Evolutionary conservation across 2,329 filamentous ascomycete species (phyloP).

Genomic region (Ophiocordyceps robertsii): DNA sequence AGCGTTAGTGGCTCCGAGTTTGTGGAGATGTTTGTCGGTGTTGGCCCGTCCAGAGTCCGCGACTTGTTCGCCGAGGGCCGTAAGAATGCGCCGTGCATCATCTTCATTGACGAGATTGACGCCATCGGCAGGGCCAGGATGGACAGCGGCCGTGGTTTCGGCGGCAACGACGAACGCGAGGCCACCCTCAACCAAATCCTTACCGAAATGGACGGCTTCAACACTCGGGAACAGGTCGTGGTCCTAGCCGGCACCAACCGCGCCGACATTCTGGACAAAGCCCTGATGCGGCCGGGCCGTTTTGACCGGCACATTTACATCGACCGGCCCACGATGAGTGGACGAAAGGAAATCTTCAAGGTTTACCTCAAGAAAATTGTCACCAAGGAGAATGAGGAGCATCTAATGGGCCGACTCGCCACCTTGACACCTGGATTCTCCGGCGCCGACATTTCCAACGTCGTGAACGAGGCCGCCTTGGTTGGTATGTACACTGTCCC

Average conservation of each 20-base stretch:
- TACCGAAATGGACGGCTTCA: slow-evolving; percentile 99
- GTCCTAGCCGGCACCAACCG: slow-evolving; percentile 95
- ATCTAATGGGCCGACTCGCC: slow-evolving; percentile 75
- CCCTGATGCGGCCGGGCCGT: slow-evolving; percentile 88
- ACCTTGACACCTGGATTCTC: slow-evolving; percentile 94
- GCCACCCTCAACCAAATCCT: slow-evolving; percentile 95
- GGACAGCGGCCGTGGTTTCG: slow-evolving; percentile 57
- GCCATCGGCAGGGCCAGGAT: slow-evolving; percentile 85
- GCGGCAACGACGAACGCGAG: slow-evolving; percentile 94
- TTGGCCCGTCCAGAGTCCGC: slow-evolving; percentile 86
- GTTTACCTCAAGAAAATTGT: slow-evolving; percentile 93
- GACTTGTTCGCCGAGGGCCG: slow-evolving; percentile 89
- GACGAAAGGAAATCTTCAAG: slow-evolving; percentile 87
- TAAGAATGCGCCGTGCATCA: slow-evolving; percentile 95
- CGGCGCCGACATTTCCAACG: slow-evolving; percentile 96
- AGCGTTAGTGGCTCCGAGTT: slow-evolving; percentile 98
- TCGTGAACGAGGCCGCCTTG: slow-evolving; percentile 91
- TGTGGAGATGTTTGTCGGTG: slow-evolving; percentile 99
- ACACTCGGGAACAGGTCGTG: slow-evolving; percentile 90
- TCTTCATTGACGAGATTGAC: slow-evolving; percentile 99
- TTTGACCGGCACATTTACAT: slow-evolving; percentile 96
- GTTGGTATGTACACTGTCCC: slow-evolving; percentile 55
- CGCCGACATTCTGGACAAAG: slow-evolving; percentile 87
- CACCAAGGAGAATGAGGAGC: slow-evolving; percentile 78
- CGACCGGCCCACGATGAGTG: slow-evolving; percentile 91